Conservation (phyloP, 306 rosid species). For the Ziziphus jujuba region DNA sequence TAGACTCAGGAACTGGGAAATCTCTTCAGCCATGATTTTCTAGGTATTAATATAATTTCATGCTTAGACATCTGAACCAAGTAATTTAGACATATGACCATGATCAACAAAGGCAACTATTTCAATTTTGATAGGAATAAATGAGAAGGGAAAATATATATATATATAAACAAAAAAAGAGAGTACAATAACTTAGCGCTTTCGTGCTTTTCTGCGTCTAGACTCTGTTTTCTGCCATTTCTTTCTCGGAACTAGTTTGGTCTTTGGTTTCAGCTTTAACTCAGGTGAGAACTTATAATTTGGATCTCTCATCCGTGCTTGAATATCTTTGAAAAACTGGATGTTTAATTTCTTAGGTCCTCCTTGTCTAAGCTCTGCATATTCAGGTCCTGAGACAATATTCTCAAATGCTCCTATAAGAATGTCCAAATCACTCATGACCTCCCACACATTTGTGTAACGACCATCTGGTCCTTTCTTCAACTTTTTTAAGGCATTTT, state of each 20-base stretch:
- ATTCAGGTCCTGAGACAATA: conserved; percentile 82
- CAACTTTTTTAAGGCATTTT: conserved; percentile 74
- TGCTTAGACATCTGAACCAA: background rate
- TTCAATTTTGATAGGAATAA: background rate
- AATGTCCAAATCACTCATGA: conserved; percentile 80
- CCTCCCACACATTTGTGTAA: conserved; percentile 75
- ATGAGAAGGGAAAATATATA: background rate
- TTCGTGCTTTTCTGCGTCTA: conserved; percentile 74
- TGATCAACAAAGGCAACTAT: background rate
- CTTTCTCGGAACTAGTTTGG: conserved; percentile 67
- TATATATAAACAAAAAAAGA: background rate
- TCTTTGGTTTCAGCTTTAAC: conserved; percentile 74
- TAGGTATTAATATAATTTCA: background rate
- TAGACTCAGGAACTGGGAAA: no score
- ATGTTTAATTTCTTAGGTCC: conserved; percentile 70
- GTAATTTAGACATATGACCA: background rate
- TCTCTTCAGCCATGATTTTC: no score
- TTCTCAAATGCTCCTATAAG: conserved; percentile 84
- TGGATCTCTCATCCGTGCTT: conserved; percentile 81
- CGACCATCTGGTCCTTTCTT: conserved; percentile 90
- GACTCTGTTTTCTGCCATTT: conserved; percentile 82
- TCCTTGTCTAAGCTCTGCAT: conserved; percentile 74
- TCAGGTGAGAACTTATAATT: conserved; percentile 76
- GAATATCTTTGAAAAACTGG: conserved; percentile 82
- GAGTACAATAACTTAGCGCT: conserved; percentile 26